Evolutionary conservation across 2,329 filamentous ascomycete species (phyloP).

Genomic region (Trichothecium roseum): DNA sequence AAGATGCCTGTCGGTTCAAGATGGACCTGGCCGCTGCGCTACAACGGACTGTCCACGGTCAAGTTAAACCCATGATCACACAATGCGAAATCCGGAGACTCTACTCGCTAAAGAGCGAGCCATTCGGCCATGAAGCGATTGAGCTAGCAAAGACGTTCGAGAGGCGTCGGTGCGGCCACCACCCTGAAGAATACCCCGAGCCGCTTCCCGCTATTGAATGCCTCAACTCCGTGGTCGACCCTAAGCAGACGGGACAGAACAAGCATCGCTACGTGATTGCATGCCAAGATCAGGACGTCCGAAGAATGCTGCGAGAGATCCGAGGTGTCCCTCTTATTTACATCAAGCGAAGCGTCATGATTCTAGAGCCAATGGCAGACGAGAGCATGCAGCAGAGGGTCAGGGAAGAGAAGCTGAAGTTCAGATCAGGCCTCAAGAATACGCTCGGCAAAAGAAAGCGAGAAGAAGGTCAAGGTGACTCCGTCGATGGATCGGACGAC

Average conservation of each 20-base stretch:
- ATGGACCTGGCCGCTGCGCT: slow-evolving; percentile 77
- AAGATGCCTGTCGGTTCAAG: slow-evolving; percentile 72
- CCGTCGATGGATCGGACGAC: slow-evolving; percentile 26
- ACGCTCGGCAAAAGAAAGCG: slow-evolving; percentile 39
- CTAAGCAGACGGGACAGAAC: slow-evolving; percentile 60
- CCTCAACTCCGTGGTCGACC: slow-evolving; percentile 64
- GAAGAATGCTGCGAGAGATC: slow-evolving; percentile 53
- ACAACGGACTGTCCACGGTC: slow-evolving; percentile 74
- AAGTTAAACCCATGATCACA: slow-evolving; percentile 78
- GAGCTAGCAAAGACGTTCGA: slow-evolving; percentile 66
- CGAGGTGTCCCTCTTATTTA: slow-evolving; percentile 69
- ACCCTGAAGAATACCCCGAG: slow-evolving; percentile 59
- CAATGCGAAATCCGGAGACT: slow-evolving; percentile 74
- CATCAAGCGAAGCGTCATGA: slow-evolving; percentile 68
- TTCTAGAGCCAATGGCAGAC: slow-evolving; percentile 60
- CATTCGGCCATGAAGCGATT: slow-evolving; percentile 50
- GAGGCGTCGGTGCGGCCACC: slow-evolving; percentile 68
- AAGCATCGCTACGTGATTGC: slow-evolving; percentile 74
- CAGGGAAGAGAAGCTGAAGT: slow-evolving; percentile 63
- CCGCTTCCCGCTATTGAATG: slow-evolving; percentile 63
- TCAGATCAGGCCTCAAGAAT: slow-evolving; percentile 56
- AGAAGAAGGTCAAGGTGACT: slow-evolving; percentile 28
- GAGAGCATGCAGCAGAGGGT: slow-evolving; percentile 53
- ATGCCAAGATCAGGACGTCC: slow-evolving; percentile 56
- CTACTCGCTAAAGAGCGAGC: slow-evolving; percentile 50